Base-by-base conservation (phyloP, 2,329 filamentous ascomycete species). In the Pseudogymnoascus pannorum region DNA sequence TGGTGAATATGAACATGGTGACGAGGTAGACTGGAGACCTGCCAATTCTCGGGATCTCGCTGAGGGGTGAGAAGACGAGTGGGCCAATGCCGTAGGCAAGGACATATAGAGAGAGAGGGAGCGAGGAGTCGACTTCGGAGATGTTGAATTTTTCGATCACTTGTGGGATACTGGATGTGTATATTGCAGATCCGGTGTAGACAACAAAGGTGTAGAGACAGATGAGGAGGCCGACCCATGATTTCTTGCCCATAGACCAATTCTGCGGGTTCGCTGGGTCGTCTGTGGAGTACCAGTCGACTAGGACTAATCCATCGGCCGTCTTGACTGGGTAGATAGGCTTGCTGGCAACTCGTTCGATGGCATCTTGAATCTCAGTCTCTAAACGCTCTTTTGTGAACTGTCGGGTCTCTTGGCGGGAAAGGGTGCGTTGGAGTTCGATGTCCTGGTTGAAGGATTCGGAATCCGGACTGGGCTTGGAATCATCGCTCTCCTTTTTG, bases 1-100 rank as follows among this genome's bases (percentile, higher is more conserved):
- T 79, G 57, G 87, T 83, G 70, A 89, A 91, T 26, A 90, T 75
- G 62, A 81, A 81, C 75, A 90, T 87, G 8, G 86, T 87, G 65
- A 82, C 71, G 35, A 88, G 81, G 72, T 91, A 91, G 5, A 87
- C 81, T 0, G 83, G 82, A 67, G 86, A 89, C 5, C 87, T 79
- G 2, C 88, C 87, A 58, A 90, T 80, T 51, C 78, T 70, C 0
- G 87, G 85, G 20, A 90, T 82, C 73, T 91, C 87, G 57, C 78
- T 82, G 42, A 90, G 72, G 0, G 87, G 87, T 0, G 84, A 84
- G 73, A 84, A 89, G 22, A 90, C 64, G 24, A 89, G 72, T 0
- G 87, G 86, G 0, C 86, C 87, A 14, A 85, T 73, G 11, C 86
- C 85, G 64, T 85, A 85, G 1, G 83, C 85, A 0, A 87, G 73